These are phyloP conservation scores for Babesia sp. DNA, from an alignment of 169 alveolate genomes.

Conservation along the genomic window DNA sequence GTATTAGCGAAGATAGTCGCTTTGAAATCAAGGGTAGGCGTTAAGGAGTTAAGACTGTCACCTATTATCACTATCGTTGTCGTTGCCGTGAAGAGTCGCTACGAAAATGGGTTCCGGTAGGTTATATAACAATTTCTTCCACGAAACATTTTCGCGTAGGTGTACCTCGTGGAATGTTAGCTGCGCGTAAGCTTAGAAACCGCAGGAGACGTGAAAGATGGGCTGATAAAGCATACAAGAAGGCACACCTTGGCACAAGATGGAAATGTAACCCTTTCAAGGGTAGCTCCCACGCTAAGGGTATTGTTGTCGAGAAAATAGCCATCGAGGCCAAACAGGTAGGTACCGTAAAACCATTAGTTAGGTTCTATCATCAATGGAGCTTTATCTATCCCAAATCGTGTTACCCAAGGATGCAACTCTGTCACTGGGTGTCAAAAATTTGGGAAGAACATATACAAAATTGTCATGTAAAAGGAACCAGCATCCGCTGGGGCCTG, in stretches of 20 bases:
- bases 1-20: neutral
- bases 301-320: conserved; percentile 98
- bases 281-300: conserved; percentile 99
- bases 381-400: conserved; percentile 38
- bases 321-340: conserved; percentile 99
- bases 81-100: neutral
- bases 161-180: conserved; percentile 96
- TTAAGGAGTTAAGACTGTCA: neutral
- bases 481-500: neutral
- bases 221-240: conserved; percentile 98
- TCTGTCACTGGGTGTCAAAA: conserved; percentile 58
- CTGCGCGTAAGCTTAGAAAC: conserved; percentile 96
- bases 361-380: neutral
- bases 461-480: conserved; percentile 23
- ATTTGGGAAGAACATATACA: conserved; percentile 63
- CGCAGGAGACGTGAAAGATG: conserved; percentile 96
- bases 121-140: neutral
- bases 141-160: conserved; percentile 70
- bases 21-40: neutral
- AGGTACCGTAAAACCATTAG: neutral
- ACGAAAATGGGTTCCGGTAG: conserved; percentile 49
- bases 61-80: neutral
- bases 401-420: conserved; percentile 54
- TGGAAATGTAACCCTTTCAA: conserved; percentile 98
- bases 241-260: conserved; percentile 93